Evolutionary conservation across 371 early-diverging fungal species (phyloP).

Genomic region (Mortierella sp.): DNA sequence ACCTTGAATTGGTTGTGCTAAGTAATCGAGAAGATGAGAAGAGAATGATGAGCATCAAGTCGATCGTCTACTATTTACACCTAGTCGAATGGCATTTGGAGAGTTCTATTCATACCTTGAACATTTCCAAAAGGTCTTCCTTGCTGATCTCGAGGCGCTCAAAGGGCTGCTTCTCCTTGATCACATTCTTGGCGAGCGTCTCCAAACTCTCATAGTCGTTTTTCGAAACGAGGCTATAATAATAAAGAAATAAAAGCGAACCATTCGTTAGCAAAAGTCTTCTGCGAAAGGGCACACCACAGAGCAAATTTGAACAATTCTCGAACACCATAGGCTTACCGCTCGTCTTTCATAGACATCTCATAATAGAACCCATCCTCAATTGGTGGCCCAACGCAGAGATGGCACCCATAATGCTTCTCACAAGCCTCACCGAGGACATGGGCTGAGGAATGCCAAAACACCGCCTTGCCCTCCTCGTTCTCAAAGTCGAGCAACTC

Average conservation of each 20-base stretch:
- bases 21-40: too few relatives aligned
- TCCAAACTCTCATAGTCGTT: conserved; percentile 91
- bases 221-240: conserved; percentile 78
- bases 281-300: not conserved
- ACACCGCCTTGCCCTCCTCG: conserved; percentile 93
- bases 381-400: conserved; percentile 98
- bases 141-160: conserved; percentile 92
- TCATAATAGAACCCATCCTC: conserved; percentile 99
- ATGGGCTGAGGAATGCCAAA: conserved; percentile 99
- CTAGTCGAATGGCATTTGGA: not conserved
- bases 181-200: conserved; percentile 84
- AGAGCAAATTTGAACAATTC: not conserved
- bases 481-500: conserved; percentile 97
- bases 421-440: conserved; percentile 99
- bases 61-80: too few relatives aligned
- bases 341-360: conserved; percentile 85
- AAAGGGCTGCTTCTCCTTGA: conserved; percentile 98
- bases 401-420: conserved; percentile 94
- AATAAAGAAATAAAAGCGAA: not conserved
- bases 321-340: conserved; percentile 54
- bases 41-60: too few relatives aligned
- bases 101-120: conserved; percentile 64
- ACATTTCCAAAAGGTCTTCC: conserved; percentile 96
- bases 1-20: conserved; percentile 95
- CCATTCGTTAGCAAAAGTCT: not conserved